Evolutionary conservation across 371 early-diverging fungal genomes (phyloP), one percentile per base, ranked within the genome.

Genomic region (Mucor lusitanicus): DNA sequence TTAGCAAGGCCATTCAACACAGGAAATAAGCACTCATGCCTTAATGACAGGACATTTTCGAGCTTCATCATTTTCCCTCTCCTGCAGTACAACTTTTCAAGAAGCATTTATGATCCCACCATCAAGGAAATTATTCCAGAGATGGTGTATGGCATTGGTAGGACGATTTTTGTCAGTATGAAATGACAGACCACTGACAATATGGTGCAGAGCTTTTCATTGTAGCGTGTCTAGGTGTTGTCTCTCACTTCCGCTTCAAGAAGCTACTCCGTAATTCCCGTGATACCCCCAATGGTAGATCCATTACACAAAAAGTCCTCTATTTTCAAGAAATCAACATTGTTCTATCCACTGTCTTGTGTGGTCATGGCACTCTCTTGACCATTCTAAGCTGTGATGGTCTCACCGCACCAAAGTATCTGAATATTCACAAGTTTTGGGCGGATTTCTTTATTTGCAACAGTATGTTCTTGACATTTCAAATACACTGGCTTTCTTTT

Each of bases 261-360:
- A 76, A 73, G 17, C 35, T 85, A 13, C 69, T 85, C 21, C 59
- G 53, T 28, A 71, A 66, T 27, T 66, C 77, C 27, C 71, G 71
- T 15, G 71, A 74, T 42, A 71, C 76, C 1, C 71, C 59, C 19
- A 80, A 85, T 59, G 70, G 76, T 6, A 64, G 76, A 53, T 68
- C 75, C 12, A 80, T 85, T 32, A 65, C 71, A 6, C 75, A 74
- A 33, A 80, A 78, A 60, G 71, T 83, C 21, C 78, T 71, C 15
- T 83, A 85, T 58, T 85, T 83, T 67, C 80, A 83, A 63, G 85
- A 85, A 67, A 35, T 85, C 57, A 85, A 83, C 56, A 53, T 74
- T 19, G 71, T 83, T 6, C 50, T 85, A 25, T 75, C 82, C 0
- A 63, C 70, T 17, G 68, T 77, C 9, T 63, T 85, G 17, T 68